Conservation (phyloP, 2,329 filamentous ascomycete species). For the Pseudogymnoascus sp. region DNA sequence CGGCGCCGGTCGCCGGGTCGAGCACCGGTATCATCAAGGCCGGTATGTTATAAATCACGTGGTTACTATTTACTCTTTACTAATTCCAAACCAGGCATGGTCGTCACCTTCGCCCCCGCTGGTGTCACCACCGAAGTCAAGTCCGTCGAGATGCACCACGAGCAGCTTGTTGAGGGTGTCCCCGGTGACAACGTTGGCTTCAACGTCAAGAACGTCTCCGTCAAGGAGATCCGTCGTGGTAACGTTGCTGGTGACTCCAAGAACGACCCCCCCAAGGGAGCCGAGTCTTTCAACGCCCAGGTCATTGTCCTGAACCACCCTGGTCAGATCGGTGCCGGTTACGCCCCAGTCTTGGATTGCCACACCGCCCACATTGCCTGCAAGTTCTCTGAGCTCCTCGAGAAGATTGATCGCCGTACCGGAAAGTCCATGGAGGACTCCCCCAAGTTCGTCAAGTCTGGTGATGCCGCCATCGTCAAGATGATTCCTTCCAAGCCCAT, state of each 20-base stretch:
- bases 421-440: conserved; percentile 87
- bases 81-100: conserved; percentile 55
- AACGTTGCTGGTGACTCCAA: conserved; percentile 99
- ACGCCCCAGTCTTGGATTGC: conserved; percentile 98
- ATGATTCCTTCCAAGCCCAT: conserved; percentile 99
- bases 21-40: conserved; percentile 95
- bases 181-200: conserved; percentile 99
- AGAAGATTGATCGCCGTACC: conserved; percentile 99
- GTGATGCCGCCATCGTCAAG: conserved; percentile 99
- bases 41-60: conserved; percentile 79
- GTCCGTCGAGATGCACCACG: conserved; percentile 99
- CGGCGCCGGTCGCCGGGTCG: conserved; percentile 99
- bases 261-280: conserved; percentile 90
- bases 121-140: conserved; percentile 99
- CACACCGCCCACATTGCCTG: conserved; percentile 99
- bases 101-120: conserved; percentile 97
- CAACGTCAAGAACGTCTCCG: conserved; percentile 99
- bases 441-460: conserved; percentile 99
- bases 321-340: conserved; percentile 97
- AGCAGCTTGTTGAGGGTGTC: conserved; percentile 90
- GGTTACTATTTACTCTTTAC: background rate
- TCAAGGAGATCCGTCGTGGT: conserved; percentile 99
- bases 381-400: conserved; percentile 98
- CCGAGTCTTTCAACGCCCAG: conserved; percentile 97
- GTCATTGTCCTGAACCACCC: conserved; percentile 99